Percentiles rank a stretch among this genome's conserved stretches.
Conservation (phyloP, 2,329 filamentous ascomycete species). For the Leptographium flavum region DNA sequence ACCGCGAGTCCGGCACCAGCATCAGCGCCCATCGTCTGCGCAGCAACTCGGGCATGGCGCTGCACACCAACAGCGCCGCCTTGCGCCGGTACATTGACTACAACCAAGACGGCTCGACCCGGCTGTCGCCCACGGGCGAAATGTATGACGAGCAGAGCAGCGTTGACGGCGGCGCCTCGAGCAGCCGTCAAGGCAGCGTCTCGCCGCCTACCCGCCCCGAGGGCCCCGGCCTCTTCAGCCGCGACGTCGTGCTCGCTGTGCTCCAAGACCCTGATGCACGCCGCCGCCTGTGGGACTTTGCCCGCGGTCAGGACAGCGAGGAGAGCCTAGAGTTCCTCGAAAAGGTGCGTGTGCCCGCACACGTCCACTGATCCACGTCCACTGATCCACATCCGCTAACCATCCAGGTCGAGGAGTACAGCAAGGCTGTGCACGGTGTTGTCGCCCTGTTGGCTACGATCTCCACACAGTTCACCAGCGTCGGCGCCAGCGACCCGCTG, state of each 20-base stretch:
- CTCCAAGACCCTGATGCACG: slow-evolving; percentile 32
- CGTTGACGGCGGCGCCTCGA: slow-evolving; percentile 6
- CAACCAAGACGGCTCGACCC: slow-evolving; percentile 23
- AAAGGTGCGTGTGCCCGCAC: slow-evolving; percentile 22
- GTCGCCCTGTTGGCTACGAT: slow-evolving; percentile 22
- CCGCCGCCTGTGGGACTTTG: slow-evolving; percentile 32
- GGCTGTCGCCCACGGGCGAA: slow-evolving; percentile 13
- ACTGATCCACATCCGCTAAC: slow-evolving; percentile 1
- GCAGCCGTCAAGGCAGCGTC: slow-evolving; percentile 6
- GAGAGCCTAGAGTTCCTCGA: slow-evolving; percentile 36
- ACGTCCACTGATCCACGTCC: no score
- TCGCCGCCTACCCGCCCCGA: slow-evolving; percentile 1
- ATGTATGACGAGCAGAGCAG: slow-evolving; percentile 3
- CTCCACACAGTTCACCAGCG: slow-evolving; percentile 20
- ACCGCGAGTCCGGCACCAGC: not conserved
- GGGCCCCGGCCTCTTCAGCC: slow-evolving; percentile 32
- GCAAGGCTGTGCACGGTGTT: slow-evolving; percentile 24
- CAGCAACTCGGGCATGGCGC: slow-evolving; percentile 30
- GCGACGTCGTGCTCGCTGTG: slow-evolving; percentile 34
- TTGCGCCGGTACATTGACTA: slow-evolving; percentile 33
- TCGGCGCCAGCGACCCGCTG: slow-evolving; percentile 25
- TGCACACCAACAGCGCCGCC: slow-evolving; percentile 28
- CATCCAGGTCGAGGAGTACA: slow-evolving; percentile 30
- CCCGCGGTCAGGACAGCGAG: slow-evolving; percentile 28
- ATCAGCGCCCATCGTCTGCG: slow-evolving; percentile 17